Conservation (phyloP, 2,329 filamentous ascomycete species). For the Pestalotiopsis sp. region DNA sequence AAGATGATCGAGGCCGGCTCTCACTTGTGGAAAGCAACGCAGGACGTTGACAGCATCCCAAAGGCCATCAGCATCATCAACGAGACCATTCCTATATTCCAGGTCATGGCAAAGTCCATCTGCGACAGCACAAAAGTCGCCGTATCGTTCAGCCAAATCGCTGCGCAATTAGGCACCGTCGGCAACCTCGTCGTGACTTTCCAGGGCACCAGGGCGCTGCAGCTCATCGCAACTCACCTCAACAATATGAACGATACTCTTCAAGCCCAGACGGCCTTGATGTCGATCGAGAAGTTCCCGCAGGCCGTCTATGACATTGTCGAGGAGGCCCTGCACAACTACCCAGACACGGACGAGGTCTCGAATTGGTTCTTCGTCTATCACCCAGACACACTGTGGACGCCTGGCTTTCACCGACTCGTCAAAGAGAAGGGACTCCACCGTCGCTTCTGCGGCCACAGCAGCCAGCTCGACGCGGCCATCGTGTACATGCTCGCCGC, state of each 20-base stretch:
- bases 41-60: conserved; percentile 1
- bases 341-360: conserved; percentile 29
- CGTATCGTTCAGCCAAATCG: conserved; percentile 31
- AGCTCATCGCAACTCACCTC: conserved; percentile 36
- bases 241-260: conserved; percentile 34
- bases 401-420: conserved; percentile 39
- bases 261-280: conserved; percentile 36
- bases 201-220: conserved; percentile 35
- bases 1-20: conserved; percentile 3
- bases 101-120: conserved; percentile 35
- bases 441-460: conserved; percentile 39
- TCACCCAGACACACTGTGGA: conserved; percentile 44
- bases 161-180: conserved; percentile 32
- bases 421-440: conserved; percentile 34
- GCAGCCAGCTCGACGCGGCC: conserved; percentile 40
- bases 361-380: conserved; percentile 41
- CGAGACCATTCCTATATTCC: conserved; percentile 31
- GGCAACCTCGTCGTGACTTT: conserved; percentile 36
- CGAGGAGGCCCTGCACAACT: conserved; percentile 34
- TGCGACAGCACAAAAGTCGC: conserved; percentile 34
- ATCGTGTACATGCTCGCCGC: conserved; percentile 42
- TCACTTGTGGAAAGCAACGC: conserved; percentile 1
- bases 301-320: conserved; percentile 39
- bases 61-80: not conserved
- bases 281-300: conserved; percentile 38